phyloP scores from a whole-genome alignment of 1,139 yeast species.

The Lodderomyces oxycetoniae region DNA sequence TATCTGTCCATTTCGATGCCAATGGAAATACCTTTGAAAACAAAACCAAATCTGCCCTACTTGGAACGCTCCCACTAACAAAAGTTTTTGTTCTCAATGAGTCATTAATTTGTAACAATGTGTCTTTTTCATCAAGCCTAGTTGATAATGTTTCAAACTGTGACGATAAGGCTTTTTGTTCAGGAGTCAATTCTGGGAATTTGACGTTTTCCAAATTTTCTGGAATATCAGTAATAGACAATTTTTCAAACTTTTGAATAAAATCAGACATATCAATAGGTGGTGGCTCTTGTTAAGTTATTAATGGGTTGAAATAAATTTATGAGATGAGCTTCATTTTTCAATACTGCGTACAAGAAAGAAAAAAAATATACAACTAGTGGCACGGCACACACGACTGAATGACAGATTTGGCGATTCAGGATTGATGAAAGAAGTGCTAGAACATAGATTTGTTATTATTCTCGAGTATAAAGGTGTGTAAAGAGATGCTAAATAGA shows the following conservation, averaged over 20 bases:
- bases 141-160: slow-evolving; percentile 75
- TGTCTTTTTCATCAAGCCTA: slow-evolving; percentile 52
- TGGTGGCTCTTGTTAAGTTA: no score
- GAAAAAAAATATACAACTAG: no score
- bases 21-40: slow-evolving; percentile 62
- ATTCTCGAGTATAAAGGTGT: no score
- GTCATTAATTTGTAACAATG: slow-evolving; percentile 60
- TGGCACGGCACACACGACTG: no score
- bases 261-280: slow-evolving; percentile 49
- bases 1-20: slow-evolving; percentile 51
- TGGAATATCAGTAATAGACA: slow-evolving; percentile 24
- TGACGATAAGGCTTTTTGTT: slow-evolving; percentile 66
- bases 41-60: slow-evolving; percentile 63
- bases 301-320: no score
- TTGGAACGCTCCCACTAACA: slow-evolving; percentile 59
- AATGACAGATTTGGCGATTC: no score
- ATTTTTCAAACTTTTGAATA: slow-evolving; percentile 34
- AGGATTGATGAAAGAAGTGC: no score
- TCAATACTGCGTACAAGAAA: no score
- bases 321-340: no score
- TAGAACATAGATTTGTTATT: no score
- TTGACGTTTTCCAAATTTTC: slow-evolving; percentile 23
- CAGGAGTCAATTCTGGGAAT: slow-evolving; percentile 38
- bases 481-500: no score
- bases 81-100: slow-evolving; percentile 66